Evolutionary conservation across 352 stramenopile species (phyloP).

Genomic region (Pythium monospermum): DNA sequence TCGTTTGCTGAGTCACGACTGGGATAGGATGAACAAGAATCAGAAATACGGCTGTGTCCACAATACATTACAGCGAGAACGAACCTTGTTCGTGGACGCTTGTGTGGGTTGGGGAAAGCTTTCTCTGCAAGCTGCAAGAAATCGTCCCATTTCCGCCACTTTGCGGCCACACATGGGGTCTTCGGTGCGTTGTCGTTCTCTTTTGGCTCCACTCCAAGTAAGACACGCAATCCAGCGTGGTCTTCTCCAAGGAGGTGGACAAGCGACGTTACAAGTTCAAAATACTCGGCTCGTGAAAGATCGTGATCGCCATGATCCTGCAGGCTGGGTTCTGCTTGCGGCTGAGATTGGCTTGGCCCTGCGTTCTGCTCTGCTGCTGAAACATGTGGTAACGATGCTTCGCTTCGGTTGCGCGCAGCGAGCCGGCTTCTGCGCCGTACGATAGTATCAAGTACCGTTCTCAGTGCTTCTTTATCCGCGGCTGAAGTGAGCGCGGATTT

Average conservation of each 20-base stretch:
- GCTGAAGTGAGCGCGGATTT: background rate
- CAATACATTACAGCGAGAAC: background rate
- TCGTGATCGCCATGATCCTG: too few relatives aligned
- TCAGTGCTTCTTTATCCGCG: constrained; percentile 9
- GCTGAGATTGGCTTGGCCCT: too few relatives aligned
- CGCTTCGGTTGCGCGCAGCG: background rate
- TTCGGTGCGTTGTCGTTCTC: background rate
- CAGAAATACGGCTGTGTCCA: background rate
- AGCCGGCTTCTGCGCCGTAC: background rate
- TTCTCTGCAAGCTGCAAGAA: constrained; percentile 6
- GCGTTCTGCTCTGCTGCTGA: background rate
- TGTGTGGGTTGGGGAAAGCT: background rate
- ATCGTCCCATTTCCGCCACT: constrained; percentile 15
- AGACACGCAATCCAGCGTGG: constrained; percentile 18
- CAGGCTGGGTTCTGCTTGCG: too few relatives aligned
- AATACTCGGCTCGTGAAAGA: constrained; percentile 16
- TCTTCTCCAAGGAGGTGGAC: constrained; percentile 27
- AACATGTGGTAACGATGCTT: background rate
- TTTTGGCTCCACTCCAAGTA: constrained; percentile 13
- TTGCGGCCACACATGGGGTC: constrained; percentile 3
- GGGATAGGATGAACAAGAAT: background rate
- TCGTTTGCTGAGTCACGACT: background rate
- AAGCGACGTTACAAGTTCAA: constrained; percentile 23
- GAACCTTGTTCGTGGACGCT: constrained; percentile 8
- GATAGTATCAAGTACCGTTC: constrained; percentile 1